These are phyloP conservation scores for Cicer arietinum DNA, from an alignment of 306 rosid species.

Conservation along the genomic window DNA sequence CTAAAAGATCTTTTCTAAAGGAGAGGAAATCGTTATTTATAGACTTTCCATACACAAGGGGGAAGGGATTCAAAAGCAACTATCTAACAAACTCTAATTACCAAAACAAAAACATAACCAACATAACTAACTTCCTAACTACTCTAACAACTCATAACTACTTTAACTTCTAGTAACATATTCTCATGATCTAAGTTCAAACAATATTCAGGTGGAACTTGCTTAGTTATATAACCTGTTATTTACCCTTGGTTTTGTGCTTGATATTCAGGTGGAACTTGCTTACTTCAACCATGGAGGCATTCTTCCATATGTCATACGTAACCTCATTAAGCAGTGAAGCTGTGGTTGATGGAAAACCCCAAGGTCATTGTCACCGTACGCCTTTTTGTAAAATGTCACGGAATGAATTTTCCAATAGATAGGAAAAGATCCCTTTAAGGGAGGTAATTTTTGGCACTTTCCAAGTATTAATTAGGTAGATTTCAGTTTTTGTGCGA, in stretches of 20 bases:
- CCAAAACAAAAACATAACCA: too few relatives aligned
- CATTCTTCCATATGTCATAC: conserved; percentile 80
- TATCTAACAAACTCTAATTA: too few relatives aligned
- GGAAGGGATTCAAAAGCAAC: too few relatives aligned
- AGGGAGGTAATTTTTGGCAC: conserved; percentile 41
- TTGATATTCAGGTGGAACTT: conserved; percentile 75
- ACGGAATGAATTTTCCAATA: conserved; percentile 42
- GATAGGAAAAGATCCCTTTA: conserved; percentile 40
- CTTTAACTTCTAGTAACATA: too few relatives aligned
- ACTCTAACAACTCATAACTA: too few relatives aligned
- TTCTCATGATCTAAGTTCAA: too few relatives aligned
- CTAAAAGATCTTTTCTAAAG: too few relatives aligned
- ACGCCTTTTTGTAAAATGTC: conserved; percentile 42
- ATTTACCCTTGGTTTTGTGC: background rate
- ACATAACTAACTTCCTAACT: too few relatives aligned
- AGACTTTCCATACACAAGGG: too few relatives aligned
- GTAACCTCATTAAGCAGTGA: conserved; percentile 75
- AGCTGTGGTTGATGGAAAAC: conserved; percentile 30
- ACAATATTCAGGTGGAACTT: background rate
- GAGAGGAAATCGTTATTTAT: too few relatives aligned
- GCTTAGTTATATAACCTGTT: conserved; percentile 5
- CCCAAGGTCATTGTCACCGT: background rate
- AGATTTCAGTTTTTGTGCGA: background rate
- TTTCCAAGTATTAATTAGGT: background rate
- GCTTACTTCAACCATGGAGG: conserved; percentile 89